These are phyloP conservation scores for Plasmopara muralis DNA, from an alignment of 352 stramenopile species.

Conservation along the genomic window DNA sequence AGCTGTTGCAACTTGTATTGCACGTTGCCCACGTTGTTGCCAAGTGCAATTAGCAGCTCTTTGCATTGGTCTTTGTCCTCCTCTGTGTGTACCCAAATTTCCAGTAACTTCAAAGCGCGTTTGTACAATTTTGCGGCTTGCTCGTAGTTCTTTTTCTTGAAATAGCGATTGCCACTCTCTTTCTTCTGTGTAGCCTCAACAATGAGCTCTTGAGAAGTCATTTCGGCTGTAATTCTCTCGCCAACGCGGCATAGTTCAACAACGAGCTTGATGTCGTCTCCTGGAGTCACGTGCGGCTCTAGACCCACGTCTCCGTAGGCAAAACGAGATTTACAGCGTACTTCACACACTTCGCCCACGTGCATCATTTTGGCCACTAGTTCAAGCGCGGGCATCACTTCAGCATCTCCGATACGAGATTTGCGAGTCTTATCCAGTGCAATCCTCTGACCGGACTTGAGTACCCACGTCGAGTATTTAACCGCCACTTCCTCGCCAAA, in stretches of 20 bases:
- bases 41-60: slow-evolving; percentile 62
- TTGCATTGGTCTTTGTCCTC: slow-evolving; percentile 54
- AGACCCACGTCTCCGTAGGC: slow-evolving; percentile 65
- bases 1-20: slow-evolving; percentile 68
- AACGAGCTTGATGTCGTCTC: slow-evolving; percentile 45
- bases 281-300: slow-evolving; percentile 39
- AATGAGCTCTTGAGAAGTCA: slow-evolving; percentile 67
- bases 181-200: slow-evolving; percentile 80
- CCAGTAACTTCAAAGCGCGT: slow-evolving; percentile 70
- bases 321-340: slow-evolving; percentile 68
- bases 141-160: slow-evolving; percentile 76
- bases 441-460: slow-evolving; percentile 38
- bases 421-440: slow-evolving; percentile 44
- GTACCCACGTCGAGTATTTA: slow-evolving; percentile 51
- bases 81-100: slow-evolving; percentile 59
- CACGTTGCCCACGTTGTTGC: slow-evolving; percentile 82
- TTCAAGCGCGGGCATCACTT: slow-evolving; percentile 74
- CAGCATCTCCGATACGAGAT: slow-evolving; percentile 76
- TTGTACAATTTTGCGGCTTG: slow-evolving; percentile 82
- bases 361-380: slow-evolving; percentile 74
- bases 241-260: slow-evolving; percentile 57
- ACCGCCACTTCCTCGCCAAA: slow-evolving; percentile 78
- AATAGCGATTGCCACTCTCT: slow-evolving; percentile 76
- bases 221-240: slow-evolving; percentile 61
- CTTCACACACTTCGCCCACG: slow-evolving; percentile 61